Conservation (phyloP, 2,329 filamentous ascomycete species). For the Pseudogymnoascus sp. region DNA sequence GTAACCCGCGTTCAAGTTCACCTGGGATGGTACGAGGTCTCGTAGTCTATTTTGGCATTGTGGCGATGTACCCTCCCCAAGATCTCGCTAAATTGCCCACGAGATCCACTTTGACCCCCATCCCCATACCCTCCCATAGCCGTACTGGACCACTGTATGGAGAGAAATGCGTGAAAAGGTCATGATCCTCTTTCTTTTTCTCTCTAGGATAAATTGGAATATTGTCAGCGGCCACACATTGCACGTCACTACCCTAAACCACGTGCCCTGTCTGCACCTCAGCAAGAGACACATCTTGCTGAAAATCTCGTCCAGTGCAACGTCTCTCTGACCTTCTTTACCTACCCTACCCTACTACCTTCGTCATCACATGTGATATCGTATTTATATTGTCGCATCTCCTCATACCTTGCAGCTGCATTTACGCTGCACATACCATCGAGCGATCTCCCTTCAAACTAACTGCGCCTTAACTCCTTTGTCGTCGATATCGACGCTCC, state of each 20-base stretch:
- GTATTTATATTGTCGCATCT: background rate
- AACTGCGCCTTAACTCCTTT: background rate
- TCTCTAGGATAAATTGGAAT: background rate
- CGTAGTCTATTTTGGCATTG: background rate
- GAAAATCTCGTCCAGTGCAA: background rate
- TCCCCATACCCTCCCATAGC: background rate
- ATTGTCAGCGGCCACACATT: background rate
- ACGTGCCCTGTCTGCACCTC: background rate
- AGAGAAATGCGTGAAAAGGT: background rate
- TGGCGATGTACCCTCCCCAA: background rate
- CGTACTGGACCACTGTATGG: background rate
- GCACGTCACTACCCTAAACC: background rate
- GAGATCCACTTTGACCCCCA: background rate
- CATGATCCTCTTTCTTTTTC: background rate
- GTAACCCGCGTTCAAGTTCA: background rate
- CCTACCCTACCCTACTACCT: background rate
- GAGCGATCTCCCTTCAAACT: background rate
- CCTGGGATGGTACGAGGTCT: background rate
- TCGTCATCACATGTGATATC: background rate
- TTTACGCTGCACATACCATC: slow-evolving; percentile 1
- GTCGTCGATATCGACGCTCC: background rate
- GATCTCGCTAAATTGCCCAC: slow-evolving; percentile 1
- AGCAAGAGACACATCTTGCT: background rate
- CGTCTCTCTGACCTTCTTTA: background rate
- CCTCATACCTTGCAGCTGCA: background rate